Evolutionary conservation across 2,329 filamentous ascomycete genomes (phyloP).

Genomic region (Decorospora gaudefroyi): DNA sequence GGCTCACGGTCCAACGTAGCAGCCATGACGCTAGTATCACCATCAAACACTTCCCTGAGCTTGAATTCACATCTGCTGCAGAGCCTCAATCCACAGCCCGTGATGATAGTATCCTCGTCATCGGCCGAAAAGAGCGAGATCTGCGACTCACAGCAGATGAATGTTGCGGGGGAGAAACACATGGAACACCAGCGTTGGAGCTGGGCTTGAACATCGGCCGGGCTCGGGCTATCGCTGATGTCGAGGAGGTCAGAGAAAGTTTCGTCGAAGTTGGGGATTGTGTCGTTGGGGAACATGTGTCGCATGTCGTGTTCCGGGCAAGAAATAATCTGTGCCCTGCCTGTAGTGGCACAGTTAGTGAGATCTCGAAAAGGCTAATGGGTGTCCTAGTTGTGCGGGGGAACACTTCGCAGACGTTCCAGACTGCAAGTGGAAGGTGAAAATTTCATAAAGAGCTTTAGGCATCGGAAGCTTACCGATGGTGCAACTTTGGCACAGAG

Average conservation of each 20-base stretch:
- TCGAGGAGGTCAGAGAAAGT: slow-evolving; percentile 17
- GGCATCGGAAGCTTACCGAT: not conserved
- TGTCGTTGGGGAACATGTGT: not conserved
- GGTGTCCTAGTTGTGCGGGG: not conserved
- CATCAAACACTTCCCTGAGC: slow-evolving; percentile 15
- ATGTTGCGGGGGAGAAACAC: slow-evolving; percentile 34
- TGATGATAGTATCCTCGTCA: slow-evolving; percentile 12
- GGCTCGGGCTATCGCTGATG: slow-evolving; percentile 11
- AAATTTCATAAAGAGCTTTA: not conserved
- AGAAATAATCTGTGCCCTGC: slow-evolving; percentile 27
- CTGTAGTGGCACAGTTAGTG: not conserved
- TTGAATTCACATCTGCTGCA: slow-evolving; percentile 26
- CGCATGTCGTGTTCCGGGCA: slow-evolving; percentile 29
- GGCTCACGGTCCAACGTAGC: slow-evolving; percentile 27
- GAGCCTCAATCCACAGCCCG: slow-evolving; percentile 37
- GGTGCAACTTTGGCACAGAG: slow-evolving; percentile 35
- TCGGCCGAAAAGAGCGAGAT: not conserved
- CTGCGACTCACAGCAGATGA: slow-evolving; percentile 20
- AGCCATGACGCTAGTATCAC: slow-evolving; percentile 20
- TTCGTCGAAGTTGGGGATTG: slow-evolving; percentile 10
- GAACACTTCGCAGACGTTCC: not conserved
- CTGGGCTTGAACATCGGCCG: slow-evolving; percentile 14
- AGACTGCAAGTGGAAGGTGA: not conserved
- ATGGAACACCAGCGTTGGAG: slow-evolving; percentile 38
- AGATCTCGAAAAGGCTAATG: not conserved